Conservation (phyloP, 805 yeast genomes). For the Wickerhamiella sergipiensis region DNA sequence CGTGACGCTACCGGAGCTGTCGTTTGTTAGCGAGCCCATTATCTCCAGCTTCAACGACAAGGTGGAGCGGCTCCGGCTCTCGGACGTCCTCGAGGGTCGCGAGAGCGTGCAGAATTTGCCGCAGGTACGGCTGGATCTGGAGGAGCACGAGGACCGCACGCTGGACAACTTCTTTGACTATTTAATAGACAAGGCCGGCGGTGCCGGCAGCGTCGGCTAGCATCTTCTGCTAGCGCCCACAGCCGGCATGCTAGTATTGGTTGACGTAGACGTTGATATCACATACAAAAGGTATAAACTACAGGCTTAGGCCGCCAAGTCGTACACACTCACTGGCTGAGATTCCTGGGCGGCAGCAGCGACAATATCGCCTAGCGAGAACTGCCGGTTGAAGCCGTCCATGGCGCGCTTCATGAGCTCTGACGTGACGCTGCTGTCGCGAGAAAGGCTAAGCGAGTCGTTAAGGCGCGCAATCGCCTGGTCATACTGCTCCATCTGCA, state of each 20-base stretch:
- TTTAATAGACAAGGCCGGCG: not conserved
- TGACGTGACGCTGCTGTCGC: constrained; percentile 71
- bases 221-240: too few species aligned
- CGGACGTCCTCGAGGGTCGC: not conserved
- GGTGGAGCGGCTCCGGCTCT: not conserved
- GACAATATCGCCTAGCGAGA: not conserved
- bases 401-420: constrained; percentile 67
- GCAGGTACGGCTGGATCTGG: not conserved
- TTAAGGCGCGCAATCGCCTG: constrained; percentile 70
- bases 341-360: not conserved
- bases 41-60: not conserved
- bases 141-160: not conserved
- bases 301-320: not conserved
- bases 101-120: not conserved
- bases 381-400: not conserved
- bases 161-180: constrained; percentile 2
- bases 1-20: not conserved
- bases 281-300: too few species aligned
- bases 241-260: too few species aligned
- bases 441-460: constrained; percentile 62
- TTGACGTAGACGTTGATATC: too few species aligned
- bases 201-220: too few species aligned
- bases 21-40: not conserved
- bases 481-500: constrained; percentile 48
- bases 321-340: not conserved